phyloP scores from a whole-genome alignment of 306 rosid species.

The Citrullus amarus region DNA sequence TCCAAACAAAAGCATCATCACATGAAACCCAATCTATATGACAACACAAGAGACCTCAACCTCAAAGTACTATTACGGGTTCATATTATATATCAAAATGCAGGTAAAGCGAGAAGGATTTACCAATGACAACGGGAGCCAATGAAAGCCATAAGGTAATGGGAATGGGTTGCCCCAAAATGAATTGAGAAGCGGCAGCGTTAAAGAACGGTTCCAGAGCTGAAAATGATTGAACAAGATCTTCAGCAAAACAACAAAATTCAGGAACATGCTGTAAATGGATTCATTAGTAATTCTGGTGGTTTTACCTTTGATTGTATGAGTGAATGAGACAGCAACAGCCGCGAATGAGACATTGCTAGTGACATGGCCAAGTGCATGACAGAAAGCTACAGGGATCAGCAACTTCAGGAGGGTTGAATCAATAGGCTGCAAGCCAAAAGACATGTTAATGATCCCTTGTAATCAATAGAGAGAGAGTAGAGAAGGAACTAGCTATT shows the following conservation, averaged over 20 bases:
- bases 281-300: neutral
- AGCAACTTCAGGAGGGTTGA: conserved; percentile 29
- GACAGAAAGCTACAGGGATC: conserved; percentile 42
- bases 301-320: conserved; percentile 33
- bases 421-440: conserved; percentile 33
- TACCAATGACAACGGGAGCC: conserved; percentile 47
- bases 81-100: neutral
- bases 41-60: neutral
- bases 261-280: neutral
- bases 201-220: conserved; percentile 58
- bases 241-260: neutral
- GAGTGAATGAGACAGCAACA: conserved; percentile 51
- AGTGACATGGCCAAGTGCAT: conserved; percentile 47
- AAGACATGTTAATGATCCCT: neutral
- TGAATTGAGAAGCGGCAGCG: conserved; percentile 45
- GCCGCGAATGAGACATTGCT: conserved; percentile 51
- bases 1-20: neutral
- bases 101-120: neutral
- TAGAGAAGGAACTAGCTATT: neutral
- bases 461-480: neutral
- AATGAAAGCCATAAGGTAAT: conserved; percentile 36
- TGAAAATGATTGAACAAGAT: conserved; percentile 6
- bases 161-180: conserved; percentile 38
- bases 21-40: neutral
- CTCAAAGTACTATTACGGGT: neutral